Evolutionary conservation across 2,329 filamentous ascomycete genomes (phyloP).

Genomic region (Triangularia verruculosa): DNA sequence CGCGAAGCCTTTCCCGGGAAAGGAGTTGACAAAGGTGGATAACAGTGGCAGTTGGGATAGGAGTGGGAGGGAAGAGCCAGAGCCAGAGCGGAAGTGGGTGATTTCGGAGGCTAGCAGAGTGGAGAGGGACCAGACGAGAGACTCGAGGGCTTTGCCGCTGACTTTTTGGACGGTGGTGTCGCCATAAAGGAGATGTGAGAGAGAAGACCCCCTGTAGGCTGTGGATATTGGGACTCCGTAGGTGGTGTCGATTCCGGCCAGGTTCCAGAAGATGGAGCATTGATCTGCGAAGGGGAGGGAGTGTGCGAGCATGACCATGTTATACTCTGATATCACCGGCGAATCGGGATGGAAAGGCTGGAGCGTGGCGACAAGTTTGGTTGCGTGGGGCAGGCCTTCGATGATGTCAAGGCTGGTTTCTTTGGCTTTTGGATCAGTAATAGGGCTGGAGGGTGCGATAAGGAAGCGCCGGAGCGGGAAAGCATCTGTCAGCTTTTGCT

Average conservation of each 20-base stretch:
- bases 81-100: constrained; percentile 12
- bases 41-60: constrained; percentile 13
- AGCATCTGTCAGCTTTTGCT: constrained; percentile 7
- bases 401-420: neutral
- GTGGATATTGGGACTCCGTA: neutral
- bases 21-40: constrained; percentile 7
- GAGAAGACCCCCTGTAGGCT: neutral
- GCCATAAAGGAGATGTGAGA: neutral
- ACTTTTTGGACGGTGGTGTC: neutral
- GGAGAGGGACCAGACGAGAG: constrained; percentile 11
- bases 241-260: neutral
- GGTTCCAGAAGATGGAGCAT: constrained; percentile 19
- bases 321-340: constrained; percentile 6
- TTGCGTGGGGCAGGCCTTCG: constrained; percentile 12
- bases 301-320: constrained; percentile 13
- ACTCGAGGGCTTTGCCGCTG: constrained; percentile 11
- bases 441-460: neutral
- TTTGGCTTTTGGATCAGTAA: constrained; percentile 2
- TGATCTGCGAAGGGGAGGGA: constrained; percentile 13
- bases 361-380: constrained; percentile 12
- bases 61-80: constrained; percentile 5
- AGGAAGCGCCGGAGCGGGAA: constrained; percentile 13
- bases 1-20: neutral
- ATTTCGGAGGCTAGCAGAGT: constrained; percentile 15
- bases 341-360: neutral